phyloP scores from a whole-genome alignment of 2,329 filamentous ascomycete genomes.

The Ophiostoma novo-ulmi region DNA sequence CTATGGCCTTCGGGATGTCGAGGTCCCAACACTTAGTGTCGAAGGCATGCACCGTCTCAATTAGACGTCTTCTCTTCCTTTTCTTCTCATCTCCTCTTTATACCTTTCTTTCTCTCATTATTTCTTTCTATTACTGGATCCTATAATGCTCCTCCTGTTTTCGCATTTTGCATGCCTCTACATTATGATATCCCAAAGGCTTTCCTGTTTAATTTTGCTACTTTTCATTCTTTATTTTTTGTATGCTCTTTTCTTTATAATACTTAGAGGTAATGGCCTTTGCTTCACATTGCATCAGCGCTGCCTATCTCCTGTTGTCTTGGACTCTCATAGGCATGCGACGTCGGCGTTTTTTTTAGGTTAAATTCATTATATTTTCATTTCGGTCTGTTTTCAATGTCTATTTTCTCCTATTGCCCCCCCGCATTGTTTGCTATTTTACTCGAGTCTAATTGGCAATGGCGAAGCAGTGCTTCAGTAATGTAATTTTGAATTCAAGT shows the following conservation, averaged over 20 bases:
- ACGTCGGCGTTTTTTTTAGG: slow-evolving; percentile 7
- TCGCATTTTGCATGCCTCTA: slow-evolving; percentile 16
- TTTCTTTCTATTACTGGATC: neutral
- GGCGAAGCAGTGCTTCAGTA: too few relatives aligned
- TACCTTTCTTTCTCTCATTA: neutral
- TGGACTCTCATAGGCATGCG: neutral
- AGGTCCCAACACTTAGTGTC: slow-evolving; percentile 61
- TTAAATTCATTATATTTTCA: neutral
- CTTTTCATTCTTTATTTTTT: slow-evolving; percentile 1
- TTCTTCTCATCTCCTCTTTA: neutral
- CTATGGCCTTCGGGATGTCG: slow-evolving; percentile 59
- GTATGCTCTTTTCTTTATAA: slow-evolving; percentile 1
- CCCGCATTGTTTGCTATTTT: neutral
- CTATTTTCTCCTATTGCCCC: neutral
- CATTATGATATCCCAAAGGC: slow-evolving; percentile 18
- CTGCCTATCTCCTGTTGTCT: neutral
- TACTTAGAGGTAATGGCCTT: neutral
- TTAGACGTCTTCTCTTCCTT: slow-evolving; percentile 10
- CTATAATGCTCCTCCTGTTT: slow-evolving; percentile 10
- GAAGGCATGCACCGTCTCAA: slow-evolving; percentile 48
- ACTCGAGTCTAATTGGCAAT: too few relatives aligned
- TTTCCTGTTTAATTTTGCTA: neutral
- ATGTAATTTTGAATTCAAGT: neutral
- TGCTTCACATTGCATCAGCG: neutral
- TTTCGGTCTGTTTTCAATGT: neutral